Conservation (phyloP, 73 alveolate species). For the Tetrahymena malaccensis region DNA sequence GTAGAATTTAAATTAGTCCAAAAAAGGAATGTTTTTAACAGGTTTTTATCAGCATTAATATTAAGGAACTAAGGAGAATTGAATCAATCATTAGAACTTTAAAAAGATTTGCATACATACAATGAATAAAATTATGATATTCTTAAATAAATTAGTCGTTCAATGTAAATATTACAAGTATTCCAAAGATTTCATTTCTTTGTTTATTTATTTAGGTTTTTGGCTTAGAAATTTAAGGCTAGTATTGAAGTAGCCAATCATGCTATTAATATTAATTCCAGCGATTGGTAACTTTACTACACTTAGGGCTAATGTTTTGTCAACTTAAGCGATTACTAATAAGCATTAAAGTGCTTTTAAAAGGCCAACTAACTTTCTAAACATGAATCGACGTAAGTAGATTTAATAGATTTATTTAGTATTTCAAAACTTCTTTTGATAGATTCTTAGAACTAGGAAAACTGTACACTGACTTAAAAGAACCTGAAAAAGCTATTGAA, state of each 20-base stretch:
- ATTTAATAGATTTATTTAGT: neutral
- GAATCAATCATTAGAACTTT: constrained; percentile 73
- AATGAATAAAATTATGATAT: constrained; percentile 72
- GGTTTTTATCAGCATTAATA: constrained; percentile 65
- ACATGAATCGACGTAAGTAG: constrained; percentile 45
- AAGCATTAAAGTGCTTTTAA: constrained; percentile 48
- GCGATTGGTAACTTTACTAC: constrained; percentile 69
- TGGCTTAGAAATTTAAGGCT: constrained; percentile 69
- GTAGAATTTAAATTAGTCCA: neutral
- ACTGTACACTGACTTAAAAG: constrained; percentile 38
- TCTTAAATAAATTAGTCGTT: constrained; percentile 83
- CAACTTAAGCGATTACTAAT: constrained; percentile 44
- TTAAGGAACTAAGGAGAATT: constrained; percentile 74
- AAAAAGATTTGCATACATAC: constrained; percentile 67
- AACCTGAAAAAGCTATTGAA: constrained; percentile 47
- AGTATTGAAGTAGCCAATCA: constrained; percentile 35
- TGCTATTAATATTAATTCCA: constrained; percentile 5
- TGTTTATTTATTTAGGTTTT: neutral
- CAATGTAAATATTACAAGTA: constrained; percentile 27
- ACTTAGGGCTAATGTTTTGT: constrained; percentile 60
- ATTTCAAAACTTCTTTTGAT: neutral
- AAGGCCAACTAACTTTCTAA: constrained; percentile 43
- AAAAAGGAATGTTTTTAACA: neutral
- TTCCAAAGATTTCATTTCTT: neutral
- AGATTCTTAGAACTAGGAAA: constrained; percentile 32